Conservation (phyloP, 495 filamentous ascomycete species). For the Penicillium simplicissimum region DNA sequence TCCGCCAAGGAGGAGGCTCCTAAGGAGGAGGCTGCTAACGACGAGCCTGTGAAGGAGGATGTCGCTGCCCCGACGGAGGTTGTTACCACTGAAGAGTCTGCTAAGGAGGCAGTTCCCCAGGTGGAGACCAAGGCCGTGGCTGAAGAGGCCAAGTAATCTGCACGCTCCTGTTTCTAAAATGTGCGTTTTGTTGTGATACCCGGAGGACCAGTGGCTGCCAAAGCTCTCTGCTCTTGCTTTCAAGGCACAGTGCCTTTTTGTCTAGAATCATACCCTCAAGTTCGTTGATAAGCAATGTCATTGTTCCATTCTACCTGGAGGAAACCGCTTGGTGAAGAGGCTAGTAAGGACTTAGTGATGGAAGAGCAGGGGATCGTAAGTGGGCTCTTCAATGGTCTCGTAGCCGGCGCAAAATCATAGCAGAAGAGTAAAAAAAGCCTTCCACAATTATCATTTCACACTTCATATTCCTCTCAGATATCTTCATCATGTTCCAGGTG, state of each 20-base stretch:
- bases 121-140: conserved; percentile 21
- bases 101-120: background rate
- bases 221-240: conserved; percentile 25
- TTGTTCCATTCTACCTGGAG: background rate
- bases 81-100: conserved; percentile 11
- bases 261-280: background rate
- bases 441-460: too few species aligned
- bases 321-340: too few species aligned
- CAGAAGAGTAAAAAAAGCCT: too few species aligned
- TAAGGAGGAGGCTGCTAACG: conserved; percentile 20
- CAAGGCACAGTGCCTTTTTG: conserved; percentile 2
- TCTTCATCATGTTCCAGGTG: too few species aligned
- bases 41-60: conserved; percentile 17
- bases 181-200: conserved; percentile 31
- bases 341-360: too few species aligned
- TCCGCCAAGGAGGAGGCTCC: conserved; percentile 16
- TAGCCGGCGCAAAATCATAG: too few species aligned
- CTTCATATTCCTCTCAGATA: too few species aligned
- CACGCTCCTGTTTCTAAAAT: conserved; percentile 2
- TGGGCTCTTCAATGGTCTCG: too few species aligned
- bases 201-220: conserved; percentile 23
- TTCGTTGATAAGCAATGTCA: background rate
- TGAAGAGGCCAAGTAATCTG: conserved; percentile 31
- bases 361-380: too few species aligned
- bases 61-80: background rate